Conservation (phyloP, 2,329 filamentous ascomycete genomes). For the Domatiomyces globalis region DNA sequence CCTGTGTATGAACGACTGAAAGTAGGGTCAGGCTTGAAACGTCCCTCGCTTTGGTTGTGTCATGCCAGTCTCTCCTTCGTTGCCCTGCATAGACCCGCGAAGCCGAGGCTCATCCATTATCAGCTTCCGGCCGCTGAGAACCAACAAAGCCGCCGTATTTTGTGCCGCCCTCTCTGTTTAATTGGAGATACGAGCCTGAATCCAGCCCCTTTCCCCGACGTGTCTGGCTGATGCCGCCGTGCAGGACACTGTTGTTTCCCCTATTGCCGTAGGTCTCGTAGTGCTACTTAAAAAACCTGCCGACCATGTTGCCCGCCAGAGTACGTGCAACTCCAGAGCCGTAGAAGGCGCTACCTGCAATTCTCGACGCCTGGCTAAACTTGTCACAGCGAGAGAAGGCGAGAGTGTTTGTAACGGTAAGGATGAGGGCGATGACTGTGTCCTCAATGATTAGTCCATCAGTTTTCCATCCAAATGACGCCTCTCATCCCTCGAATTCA, state of each 20-base stretch:
- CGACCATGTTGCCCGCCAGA: slow-evolving; percentile 17
- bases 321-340: slow-evolving; percentile 27
- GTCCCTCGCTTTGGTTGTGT: background rate
- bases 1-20: background rate
- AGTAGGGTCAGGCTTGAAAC: background rate
- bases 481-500: background rate
- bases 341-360: slow-evolving; percentile 41
- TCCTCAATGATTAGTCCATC: background rate
- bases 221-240: background rate
- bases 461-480: too few relatives aligned
- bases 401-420: slow-evolving; percentile 39
- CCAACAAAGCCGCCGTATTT: background rate
- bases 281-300: slow-evolving; percentile 17
- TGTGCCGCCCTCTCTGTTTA: background rate
- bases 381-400: slow-evolving; percentile 39
- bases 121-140: background rate
- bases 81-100: background rate
- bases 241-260: background rate
- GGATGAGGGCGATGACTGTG: slow-evolving; percentile 34
- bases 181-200: background rate
- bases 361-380: slow-evolving; percentile 44
- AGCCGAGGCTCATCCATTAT: background rate
- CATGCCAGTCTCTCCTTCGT: too few relatives aligned
- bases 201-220: background rate
- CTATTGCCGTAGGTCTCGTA: background rate